These are phyloP conservation scores for Cordyceps pruinosa DNA, from an alignment of 2,329 filamentous ascomycete species.

Conservation along the genomic window DNA sequence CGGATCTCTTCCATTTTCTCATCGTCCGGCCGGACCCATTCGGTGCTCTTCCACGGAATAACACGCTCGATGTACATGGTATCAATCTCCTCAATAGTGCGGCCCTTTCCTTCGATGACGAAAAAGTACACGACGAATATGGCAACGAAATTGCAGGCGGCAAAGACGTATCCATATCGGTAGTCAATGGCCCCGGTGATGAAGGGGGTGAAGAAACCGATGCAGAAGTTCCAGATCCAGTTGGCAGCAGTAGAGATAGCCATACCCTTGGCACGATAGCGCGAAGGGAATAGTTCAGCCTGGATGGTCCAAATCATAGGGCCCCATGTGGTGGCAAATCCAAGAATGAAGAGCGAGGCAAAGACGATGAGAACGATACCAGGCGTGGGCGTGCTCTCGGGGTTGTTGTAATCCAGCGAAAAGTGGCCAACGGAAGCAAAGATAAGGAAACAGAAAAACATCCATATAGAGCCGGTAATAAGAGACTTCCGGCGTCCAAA, in stretches of 20 bases:
- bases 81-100: slow-evolving; percentile 72
- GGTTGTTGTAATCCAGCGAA: slow-evolving; percentile 30
- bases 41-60: slow-evolving; percentile 53
- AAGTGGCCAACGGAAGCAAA: slow-evolving; percentile 49
- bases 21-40: slow-evolving; percentile 42
- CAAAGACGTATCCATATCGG: slow-evolving; percentile 70
- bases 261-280: slow-evolving; percentile 55
- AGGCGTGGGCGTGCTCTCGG: slow-evolving; percentile 32
- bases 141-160: slow-evolving; percentile 59
- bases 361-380: slow-evolving; percentile 58
- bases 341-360: slow-evolving; percentile 56
- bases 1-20: slow-evolving; percentile 38
- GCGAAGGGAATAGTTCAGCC: slow-evolving; percentile 57
- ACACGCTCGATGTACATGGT: slow-evolving; percentile 66
- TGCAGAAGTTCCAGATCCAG: slow-evolving; percentile 69
- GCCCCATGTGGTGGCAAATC: slow-evolving; percentile 61
- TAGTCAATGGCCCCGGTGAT: slow-evolving; percentile 67
- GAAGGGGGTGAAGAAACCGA: slow-evolving; percentile 73
- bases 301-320: slow-evolving; percentile 60
- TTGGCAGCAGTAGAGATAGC: slow-evolving; percentile 55
- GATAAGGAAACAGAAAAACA: slow-evolving; percentile 53
- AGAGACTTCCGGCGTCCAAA: slow-evolving; percentile 58
- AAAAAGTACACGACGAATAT: slow-evolving; percentile 68
- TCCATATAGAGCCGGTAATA: slow-evolving; percentile 55
- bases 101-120: slow-evolving; percentile 65